A percentile compares a stretch with the other conserved stretches of the same genome.
These are phyloP conservation scores for Nadsonia starkeyi-henricii DNA, from an alignment of 1,139 yeast species.

Conservation along the genomic window DNA sequence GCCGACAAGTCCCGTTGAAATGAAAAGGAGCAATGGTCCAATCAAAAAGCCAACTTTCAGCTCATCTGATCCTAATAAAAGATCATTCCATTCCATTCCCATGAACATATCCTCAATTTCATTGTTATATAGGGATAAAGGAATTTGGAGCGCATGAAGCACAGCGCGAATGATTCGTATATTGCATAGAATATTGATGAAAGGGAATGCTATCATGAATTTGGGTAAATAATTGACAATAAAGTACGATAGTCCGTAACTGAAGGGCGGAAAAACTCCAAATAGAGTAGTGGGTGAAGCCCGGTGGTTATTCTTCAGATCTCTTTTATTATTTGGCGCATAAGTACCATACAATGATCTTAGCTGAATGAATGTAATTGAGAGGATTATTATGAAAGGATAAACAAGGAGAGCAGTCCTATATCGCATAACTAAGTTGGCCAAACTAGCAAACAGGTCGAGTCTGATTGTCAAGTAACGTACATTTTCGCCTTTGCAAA, in stretches of 20 bases:
- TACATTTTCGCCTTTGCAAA: constrained; percentile 12
- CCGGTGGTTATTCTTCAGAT: too few relatives aligned
- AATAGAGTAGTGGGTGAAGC: too few relatives aligned
- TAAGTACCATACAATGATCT: constrained; percentile 12
- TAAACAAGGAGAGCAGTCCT: constrained; percentile 22
- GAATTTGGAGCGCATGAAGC: constrained; percentile 6
- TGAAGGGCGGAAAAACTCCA: too few relatives aligned
- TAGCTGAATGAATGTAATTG: constrained; percentile 16
- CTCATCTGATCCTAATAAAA: constrained; percentile 51
- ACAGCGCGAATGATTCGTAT: constrained; percentile 5
- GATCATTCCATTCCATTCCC: constrained; percentile 25
- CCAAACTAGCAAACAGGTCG: constrained; percentile 23
- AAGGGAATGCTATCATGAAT: constrained; percentile 5
- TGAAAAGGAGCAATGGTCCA: too few relatives aligned
- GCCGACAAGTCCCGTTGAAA: constrained; percentile 28
- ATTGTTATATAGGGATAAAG: constrained; percentile 7
- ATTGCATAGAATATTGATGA: constrained; percentile 6
- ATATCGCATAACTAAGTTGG: constrained; percentile 23
- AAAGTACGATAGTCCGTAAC: constrained; percentile 31
- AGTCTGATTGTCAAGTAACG: constrained; percentile 12
- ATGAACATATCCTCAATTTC: constrained; percentile 11
- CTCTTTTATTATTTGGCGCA: too few relatives aligned
- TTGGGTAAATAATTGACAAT: constrained; percentile 13
- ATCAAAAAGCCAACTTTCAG: too few relatives aligned
- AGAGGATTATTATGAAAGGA: constrained; percentile 16